These are phyloP conservation scores for Cyberlindnera subsufficiens DNA, from an alignment of 805 yeast species.

Conservation along the genomic window DNA sequence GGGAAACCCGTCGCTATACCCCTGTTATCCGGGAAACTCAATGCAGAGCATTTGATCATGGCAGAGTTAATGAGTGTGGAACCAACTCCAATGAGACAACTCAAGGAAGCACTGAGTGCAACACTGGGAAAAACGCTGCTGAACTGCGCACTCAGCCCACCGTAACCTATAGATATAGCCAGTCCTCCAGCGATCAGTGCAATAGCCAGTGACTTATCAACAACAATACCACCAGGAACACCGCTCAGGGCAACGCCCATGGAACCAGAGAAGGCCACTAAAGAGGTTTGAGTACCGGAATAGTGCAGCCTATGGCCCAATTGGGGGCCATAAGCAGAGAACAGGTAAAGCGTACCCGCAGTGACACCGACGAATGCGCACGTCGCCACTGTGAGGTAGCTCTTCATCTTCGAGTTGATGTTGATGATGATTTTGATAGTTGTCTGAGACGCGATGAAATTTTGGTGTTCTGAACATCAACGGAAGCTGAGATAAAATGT, in stretches of 20 bases:
- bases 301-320: slow-evolving; percentile 52
- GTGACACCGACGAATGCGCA: slow-evolving; percentile 39
- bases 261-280: slow-evolving; percentile 62
- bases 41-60: slow-evolving; percentile 67
- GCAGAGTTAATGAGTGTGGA: slow-evolving; percentile 61
- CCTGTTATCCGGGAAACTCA: slow-evolving; percentile 56
- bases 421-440: not conserved
- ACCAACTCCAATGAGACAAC: slow-evolving; percentile 60
- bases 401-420: slow-evolving; percentile 2
- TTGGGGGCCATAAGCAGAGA: slow-evolving; percentile 76
- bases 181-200: slow-evolving; percentile 48
- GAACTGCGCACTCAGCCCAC: slow-evolving; percentile 47
- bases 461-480: too few relatives aligned
- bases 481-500: too few relatives aligned
- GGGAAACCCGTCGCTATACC: slow-evolving; percentile 78
- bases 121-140: slow-evolving; percentile 34
- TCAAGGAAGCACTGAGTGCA: slow-evolving; percentile 36
- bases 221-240: slow-evolving; percentile 60
- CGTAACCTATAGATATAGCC: slow-evolving; percentile 48
- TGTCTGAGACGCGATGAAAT: not conserved
- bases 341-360: slow-evolving; percentile 72
- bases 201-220: slow-evolving; percentile 58
- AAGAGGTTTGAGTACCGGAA: slow-evolving; percentile 56
- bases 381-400: slow-evolving; percentile 10
- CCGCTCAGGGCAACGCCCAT: slow-evolving; percentile 60